A percentile compares a stretch with the other conserved stretches of the same genome.
Conservation (phyloP, 768 basidiomycete species). For the Gautieria morchelliformis region DNA sequence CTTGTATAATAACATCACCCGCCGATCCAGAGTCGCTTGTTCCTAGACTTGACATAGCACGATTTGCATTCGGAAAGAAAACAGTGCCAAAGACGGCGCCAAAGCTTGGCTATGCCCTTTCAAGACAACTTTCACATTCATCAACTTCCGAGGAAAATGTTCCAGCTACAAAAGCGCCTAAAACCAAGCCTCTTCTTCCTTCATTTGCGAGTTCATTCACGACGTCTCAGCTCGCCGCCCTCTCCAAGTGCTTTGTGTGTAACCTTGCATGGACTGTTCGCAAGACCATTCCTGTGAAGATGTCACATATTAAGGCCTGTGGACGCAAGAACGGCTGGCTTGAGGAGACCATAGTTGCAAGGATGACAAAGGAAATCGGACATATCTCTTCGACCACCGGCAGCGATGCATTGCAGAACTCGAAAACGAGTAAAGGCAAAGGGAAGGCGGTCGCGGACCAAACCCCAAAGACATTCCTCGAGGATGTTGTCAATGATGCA, state of each 20-base stretch:
- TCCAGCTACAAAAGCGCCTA: background rate
- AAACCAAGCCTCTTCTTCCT: background rate
- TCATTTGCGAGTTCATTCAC: constrained; percentile 21
- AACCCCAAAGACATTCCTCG: constrained; percentile 34
- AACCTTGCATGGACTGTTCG: constrained; percentile 57
- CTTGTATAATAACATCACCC: background rate
- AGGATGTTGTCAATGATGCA: constrained; percentile 39
- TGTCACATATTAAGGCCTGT: constrained; percentile 57
- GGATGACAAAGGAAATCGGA: constrained; percentile 43
- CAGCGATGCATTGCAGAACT: constrained; percentile 6
- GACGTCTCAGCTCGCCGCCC: constrained; percentile 34
- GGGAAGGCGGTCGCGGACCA: constrained; percentile 14
- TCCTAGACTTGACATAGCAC: background rate
- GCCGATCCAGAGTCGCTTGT: background rate
- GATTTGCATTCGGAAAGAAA: background rate
- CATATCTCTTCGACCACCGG: constrained; percentile 9
- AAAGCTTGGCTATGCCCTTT: background rate
- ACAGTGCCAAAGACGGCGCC: background rate
- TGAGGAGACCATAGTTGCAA: constrained; percentile 42
- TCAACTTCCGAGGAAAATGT: background rate
- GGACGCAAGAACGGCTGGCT: constrained; percentile 48
- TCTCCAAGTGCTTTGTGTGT: constrained; percentile 57
- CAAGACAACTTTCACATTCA: background rate
- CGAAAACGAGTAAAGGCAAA: constrained; percentile 18
- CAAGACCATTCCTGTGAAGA: constrained; percentile 55